Evolutionary conservation across 805 yeast species (phyloP).

Genomic region (Candida loeiensis): DNA sequence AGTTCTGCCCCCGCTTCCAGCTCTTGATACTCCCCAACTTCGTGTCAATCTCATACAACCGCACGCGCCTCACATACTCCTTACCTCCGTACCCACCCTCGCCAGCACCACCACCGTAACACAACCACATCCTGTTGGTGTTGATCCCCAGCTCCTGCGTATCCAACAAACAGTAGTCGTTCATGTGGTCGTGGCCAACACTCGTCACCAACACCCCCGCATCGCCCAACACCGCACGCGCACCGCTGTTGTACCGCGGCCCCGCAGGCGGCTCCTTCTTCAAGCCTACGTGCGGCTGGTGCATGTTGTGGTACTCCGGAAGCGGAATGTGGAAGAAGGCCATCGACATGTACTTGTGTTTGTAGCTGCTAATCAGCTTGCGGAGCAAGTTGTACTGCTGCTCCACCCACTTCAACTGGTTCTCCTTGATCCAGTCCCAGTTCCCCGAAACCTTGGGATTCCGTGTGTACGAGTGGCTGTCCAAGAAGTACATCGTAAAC

Average conservation of each 20-base stretch:
- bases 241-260: conserved; percentile 67
- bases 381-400: conserved; percentile 15
- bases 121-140: conserved; percentile 62
- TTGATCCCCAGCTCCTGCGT: conserved; percentile 24
- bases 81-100: conserved; percentile 97
- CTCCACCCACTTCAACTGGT: conserved; percentile 60
- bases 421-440: conserved; percentile 79
- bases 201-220: conserved; percentile 70
- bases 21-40: conserved; percentile 46
- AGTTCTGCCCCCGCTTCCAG: conserved; percentile 71
- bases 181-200: conserved; percentile 95
- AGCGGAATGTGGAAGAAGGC: conserved; percentile 94
- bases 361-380: conserved; percentile 23
- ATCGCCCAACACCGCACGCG: conserved; percentile 53
- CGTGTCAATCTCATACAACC: conserved; percentile 67
- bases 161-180: conserved; percentile 79
- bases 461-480: conserved; percentile 74
- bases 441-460: conserved; percentile 68
- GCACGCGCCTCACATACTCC: conserved; percentile 74
- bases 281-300: conserved; percentile 54
- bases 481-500: conserved; percentile 69
- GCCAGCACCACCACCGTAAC: conserved; percentile 92
- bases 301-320: conserved; percentile 67
- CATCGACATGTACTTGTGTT: conserved; percentile 54
- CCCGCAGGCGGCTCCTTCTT: conserved; percentile 75